Evolutionary conservation across 192 early-diverging fungal genomes (phyloP), one percentile per base, ranked within the genome.

Genomic region (Backusella morwellensis): DNA sequence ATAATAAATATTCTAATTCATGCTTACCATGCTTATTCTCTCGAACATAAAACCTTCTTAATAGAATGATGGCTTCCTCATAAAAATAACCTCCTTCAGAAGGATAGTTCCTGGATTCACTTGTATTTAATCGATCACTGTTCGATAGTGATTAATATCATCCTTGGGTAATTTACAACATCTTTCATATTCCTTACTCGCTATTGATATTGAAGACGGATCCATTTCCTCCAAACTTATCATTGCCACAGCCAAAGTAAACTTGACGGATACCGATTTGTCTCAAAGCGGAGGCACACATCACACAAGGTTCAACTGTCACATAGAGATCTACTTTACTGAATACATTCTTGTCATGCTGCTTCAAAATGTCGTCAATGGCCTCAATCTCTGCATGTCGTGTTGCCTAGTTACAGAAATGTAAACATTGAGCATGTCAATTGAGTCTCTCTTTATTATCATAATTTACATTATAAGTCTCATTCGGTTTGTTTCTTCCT

Each of bases 221-320:
- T n/a, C 96, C 98, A 81, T 95, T 95, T 35, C 94, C 98, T 34
- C 98, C 98, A 86, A 99, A 99, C 69, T 94, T 89, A 21, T 99
- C 97, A 78, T 99, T 99, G 4, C 89, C 87, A 73, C 93, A 94
- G 2, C 98, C 98, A 85, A 90, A 98, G 72, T 92, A 93, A 9
- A 98, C 97, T n/a, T 88, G 82, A n/a, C 91, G 83, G 9, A 99
- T 89, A 1, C 90, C 82, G 29, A 97, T 75, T 74, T 94, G 93
- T 14, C 97, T 80, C 70, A 98, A 80, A 6, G 97, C 98, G 50
- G 95, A 91, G 0, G 96, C 96, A 72, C 97, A 99, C 98, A 98
- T 99, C 5, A 99, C 86, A 80, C 98, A 99, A 0, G 98, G 97
- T 81, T 98, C 98, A 0, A 99, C 96, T 0, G 98, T 97, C 17